Evolutionary conservation across 177 flowering plant species (phyloP), one percentile per base, ranked within the genome.

Genomic region (Vitis hybrid): DNA sequence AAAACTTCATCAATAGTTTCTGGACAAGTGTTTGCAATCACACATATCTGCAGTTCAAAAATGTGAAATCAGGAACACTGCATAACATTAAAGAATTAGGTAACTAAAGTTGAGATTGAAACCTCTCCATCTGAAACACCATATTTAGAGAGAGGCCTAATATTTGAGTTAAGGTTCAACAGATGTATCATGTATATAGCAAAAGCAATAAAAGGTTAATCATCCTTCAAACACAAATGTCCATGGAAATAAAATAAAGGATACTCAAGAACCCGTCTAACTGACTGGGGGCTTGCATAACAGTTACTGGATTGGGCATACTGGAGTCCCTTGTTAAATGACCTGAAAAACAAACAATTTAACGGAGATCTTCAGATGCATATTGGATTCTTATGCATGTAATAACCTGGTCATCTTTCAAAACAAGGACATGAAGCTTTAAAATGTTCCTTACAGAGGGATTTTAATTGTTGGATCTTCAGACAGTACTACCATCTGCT

Each of bases 91-190:
- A 64, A 65, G 54, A 71, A 68, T 18, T 40, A 18, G 3, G 46
- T 35, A 35, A 66, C 4, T 55, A 2, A 64, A 67, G 65, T 73
- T 52, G 58, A 64, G 65, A 72, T 46, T 4, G 48, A 66, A 70
- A 93, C 98, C 97, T 93, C 96, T 13, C 86, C 82, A 58, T 93
- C 95, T 52, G 98, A 72, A 77, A 87, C 84, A 56, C 91, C 88
- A 64, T 82, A 67, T 69, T 76, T 75, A 71, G 68, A 84, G 52
- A 95, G 90, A 56, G 68, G 65, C 18, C 98, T 94, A 70, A 67
- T 58, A 64, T 52, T 74, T 63, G 77, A 81, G 91, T 92, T 81
- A 92, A 90, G 56, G 69, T 59, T 72, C 79, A 80, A 30, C 64
- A 70, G 61, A 64, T 61, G 30, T 30, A 27, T 35, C 27, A 58